Evolutionary conservation across 2,329 filamentous ascomycete species (phyloP).

Genomic region (Beauveria caledonica): DNA sequence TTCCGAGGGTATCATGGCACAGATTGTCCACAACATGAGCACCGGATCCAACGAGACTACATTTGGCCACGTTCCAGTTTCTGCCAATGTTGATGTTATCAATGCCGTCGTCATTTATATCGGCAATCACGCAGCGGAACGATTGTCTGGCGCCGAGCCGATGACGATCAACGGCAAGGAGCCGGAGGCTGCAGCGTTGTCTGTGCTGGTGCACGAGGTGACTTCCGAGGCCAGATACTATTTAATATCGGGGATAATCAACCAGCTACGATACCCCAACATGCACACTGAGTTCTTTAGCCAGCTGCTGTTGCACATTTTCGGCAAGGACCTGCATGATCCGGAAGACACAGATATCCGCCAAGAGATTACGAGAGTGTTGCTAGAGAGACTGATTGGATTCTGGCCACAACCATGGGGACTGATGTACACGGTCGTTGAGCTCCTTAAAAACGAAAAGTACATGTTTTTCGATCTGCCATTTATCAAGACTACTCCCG

Average conservation of each 20-base stretch:
- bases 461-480: slow-evolving; percentile 89
- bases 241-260: slow-evolving; percentile 74
- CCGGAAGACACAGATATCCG: slow-evolving; percentile 75
- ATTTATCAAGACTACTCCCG: slow-evolving; percentile 82
- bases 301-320: slow-evolving; percentile 75
- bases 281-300: slow-evolving; percentile 90
- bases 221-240: slow-evolving; percentile 75
- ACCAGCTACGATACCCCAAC: slow-evolving; percentile 87
- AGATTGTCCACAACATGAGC: slow-evolving; percentile 66
- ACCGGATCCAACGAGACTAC: slow-evolving; percentile 51
- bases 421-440: slow-evolving; percentile 76
- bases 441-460: slow-evolving; percentile 84
- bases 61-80: slow-evolving; percentile 58
- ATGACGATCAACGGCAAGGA: slow-evolving; percentile 36
- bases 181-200: slow-evolving; percentile 61
- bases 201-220: slow-evolving; percentile 67
- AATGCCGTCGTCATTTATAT: slow-evolving; percentile 81
- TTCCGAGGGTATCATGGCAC: slow-evolving; percentile 64
- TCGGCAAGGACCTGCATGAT: slow-evolving; percentile 64
- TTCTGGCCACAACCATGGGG: slow-evolving; percentile 96
- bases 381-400: slow-evolving; percentile 80
- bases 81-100: slow-evolving; percentile 62
- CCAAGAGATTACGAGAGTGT: slow-evolving; percentile 80
- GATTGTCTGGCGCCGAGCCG: slow-evolving; percentile 49
- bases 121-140: slow-evolving; percentile 61